Evolutionary conservation across 768 basidiomycete genomes (phyloP), one percentile per base, ranked within the genome.

Genomic region (Sporobolomyces roseus): DNA sequence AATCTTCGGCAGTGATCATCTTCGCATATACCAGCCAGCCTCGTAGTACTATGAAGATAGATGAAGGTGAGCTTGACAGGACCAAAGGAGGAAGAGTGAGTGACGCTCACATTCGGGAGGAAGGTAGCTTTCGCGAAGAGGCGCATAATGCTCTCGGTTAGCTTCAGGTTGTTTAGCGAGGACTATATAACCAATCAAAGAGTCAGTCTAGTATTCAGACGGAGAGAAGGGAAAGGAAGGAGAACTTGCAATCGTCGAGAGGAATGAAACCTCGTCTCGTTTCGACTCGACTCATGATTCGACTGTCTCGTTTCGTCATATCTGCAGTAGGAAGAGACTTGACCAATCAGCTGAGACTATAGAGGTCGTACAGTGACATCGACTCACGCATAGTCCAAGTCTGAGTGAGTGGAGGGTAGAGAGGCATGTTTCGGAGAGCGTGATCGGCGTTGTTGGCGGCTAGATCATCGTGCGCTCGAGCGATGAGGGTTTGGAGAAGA

Each of bases 261-360:
- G 64, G 69, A 16, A 66, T 52, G 55, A 70, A 70, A 19, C 69
- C 69, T 1, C 69, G 64, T 1, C 69, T 53, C 5, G 69, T 70
- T 45, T 70, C 69, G 33, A 70, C 61, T 8, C 69, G 64, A 21
- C 61, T 63, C 69, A 70, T 70, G 69, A 70, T 70, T 10, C 69
- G 69, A 33, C 54, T 58, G 61, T 70, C 69, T 27, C 64, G 60
- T 53, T 70, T 70, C n/a, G 61, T 70, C 64, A 70, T 65, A 55
- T 70, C 69, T 70, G 41, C 27, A n/a, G n/a, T n/a, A 45, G 2
- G n/a, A 7, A 4, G 9, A n/a, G 1, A 54, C 5, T 2, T 21
- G 51, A 14, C 25, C 43, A 6, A 25, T n/a, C 33, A 2, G 4
- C 14, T n/a, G 17, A 14, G 8, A 2, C 29, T 25, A 10, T 8